Evolutionary conservation across 2,329 filamentous ascomycete species (phyloP).

Genomic region (Apiospora sp.): DNA sequence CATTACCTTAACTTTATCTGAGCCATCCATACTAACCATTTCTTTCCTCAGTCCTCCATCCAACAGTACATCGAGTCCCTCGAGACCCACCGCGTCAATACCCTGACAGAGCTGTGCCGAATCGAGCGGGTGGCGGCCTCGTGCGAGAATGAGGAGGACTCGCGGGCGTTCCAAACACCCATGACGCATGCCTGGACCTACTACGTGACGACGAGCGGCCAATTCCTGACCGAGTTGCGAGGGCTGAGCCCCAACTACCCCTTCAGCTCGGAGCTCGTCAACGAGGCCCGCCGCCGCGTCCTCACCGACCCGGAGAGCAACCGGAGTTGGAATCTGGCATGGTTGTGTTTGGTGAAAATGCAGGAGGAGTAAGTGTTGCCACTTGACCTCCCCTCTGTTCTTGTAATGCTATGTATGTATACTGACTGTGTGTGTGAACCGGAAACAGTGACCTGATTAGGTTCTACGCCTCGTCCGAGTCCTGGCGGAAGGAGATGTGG

Average conservation of each 20-base stretch:
- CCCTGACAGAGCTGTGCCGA: slow-evolving; percentile 74
- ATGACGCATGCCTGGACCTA: slow-evolving; percentile 77
- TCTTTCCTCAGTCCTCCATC: slow-evolving; percentile 42
- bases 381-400: background rate
- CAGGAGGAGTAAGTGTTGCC: slow-evolving; percentile 63
- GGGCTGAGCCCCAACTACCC: slow-evolving; percentile 73
- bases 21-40: background rate
- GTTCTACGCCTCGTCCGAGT: slow-evolving; percentile 67
- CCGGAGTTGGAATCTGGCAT: slow-evolving; percentile 79
- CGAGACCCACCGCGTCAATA: slow-evolving; percentile 74
- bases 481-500: slow-evolving; percentile 74
- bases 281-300: slow-evolving; percentile 71
- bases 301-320: slow-evolving; percentile 69
- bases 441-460: slow-evolving; percentile 56
- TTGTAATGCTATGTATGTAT: background rate
- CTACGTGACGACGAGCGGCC: slow-evolving; percentile 72
- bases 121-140: slow-evolving; percentile 72
- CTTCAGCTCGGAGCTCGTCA: slow-evolving; percentile 69
- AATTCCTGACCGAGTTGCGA: slow-evolving; percentile 74
- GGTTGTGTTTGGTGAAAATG: slow-evolving; percentile 74
- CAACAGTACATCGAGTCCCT: slow-evolving; percentile 69
- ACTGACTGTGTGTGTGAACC: background rate
- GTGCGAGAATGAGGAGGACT: slow-evolving; percentile 65
- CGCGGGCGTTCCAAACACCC: slow-evolving; percentile 63
- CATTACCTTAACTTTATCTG: too few species aligned